Conservation (phyloP, 2,329 filamentous ascomycete species). For the Pyrenochaeta sp. region DNA sequence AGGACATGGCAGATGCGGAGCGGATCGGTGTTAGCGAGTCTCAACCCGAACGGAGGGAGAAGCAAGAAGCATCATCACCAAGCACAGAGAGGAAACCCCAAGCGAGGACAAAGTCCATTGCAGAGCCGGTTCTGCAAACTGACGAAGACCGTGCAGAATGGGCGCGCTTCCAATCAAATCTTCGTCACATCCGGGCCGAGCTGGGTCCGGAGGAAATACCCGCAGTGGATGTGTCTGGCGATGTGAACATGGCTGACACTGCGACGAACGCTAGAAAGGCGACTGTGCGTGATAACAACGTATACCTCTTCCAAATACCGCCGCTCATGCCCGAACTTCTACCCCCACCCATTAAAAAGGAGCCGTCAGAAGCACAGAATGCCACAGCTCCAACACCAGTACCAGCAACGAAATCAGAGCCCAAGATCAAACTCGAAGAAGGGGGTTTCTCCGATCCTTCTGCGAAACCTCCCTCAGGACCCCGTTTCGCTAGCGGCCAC, state of each 20-base stretch:
- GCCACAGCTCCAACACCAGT: slow-evolving; percentile 19
- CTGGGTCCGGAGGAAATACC: slow-evolving; percentile 50
- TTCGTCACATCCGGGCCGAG: slow-evolving; percentile 57
- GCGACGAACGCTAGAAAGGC: slow-evolving; percentile 26
- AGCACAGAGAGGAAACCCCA: slow-evolving; percentile 43
- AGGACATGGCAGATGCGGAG: slow-evolving; percentile 41
- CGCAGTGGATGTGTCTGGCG: slow-evolving; percentile 52
- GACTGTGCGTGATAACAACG: slow-evolving; percentile 58
- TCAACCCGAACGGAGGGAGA: slow-evolving; percentile 19
- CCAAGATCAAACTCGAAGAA: slow-evolving; percentile 45
- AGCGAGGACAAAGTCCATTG: slow-evolving; percentile 20
- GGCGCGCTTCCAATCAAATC: slow-evolving; percentile 57
- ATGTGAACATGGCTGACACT: slow-evolving; percentile 48
- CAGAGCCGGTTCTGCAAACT: slow-evolving; percentile 58
- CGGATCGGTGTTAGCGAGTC: slow-evolving; percentile 29
- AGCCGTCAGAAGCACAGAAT: slow-evolving; percentile 24
- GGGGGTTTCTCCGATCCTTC: slow-evolving; percentile 30
- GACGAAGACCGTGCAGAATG: slow-evolving; percentile 62
- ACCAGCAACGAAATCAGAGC: slow-evolving; percentile 24
- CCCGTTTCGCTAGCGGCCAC: slow-evolving; percentile 59
- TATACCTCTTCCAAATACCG: slow-evolving; percentile 72
- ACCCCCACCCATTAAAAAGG: slow-evolving; percentile 48
- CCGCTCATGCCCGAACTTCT: slow-evolving; percentile 67
- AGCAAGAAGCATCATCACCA: slow-evolving; percentile 43
- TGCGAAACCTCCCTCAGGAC: slow-evolving; percentile 22